Conservation (phyloP, 345 rosid genomes). For the Excoecaria cochinchinensis region DNA sequence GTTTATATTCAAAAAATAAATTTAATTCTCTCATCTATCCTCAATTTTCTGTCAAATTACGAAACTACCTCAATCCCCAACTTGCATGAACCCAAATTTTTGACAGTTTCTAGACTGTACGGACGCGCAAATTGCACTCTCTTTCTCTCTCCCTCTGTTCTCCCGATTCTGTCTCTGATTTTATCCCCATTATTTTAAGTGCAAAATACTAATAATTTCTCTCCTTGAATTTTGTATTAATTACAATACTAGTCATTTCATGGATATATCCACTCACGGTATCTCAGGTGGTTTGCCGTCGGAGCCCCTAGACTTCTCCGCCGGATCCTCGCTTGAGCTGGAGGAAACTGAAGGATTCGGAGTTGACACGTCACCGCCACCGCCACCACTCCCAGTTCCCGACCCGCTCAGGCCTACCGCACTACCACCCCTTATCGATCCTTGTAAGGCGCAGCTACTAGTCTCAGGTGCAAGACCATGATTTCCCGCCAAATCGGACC, state of each 20-base stretch:
- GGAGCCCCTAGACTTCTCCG: conserved; percentile 76
- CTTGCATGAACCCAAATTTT: conserved; percentile 34
- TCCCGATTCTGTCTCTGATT: conserved; percentile 16
- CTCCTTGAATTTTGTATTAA: conserved; percentile 3
- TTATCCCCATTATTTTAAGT: not conserved
- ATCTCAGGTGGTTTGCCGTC: conserved; percentile 68
- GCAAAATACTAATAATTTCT: not conserved
- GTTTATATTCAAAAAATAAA: conserved; percentile 10
- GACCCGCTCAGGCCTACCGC: conserved; percentile 11
- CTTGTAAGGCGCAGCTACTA: conserved; percentile 9
- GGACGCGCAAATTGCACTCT: conserved; percentile 40
- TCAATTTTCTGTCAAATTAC: conserved; percentile 34
- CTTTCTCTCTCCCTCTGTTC: not conserved
- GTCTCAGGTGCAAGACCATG: conserved; percentile 14
- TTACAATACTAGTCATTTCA: not conserved
- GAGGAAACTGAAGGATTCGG: conserved; percentile 72
- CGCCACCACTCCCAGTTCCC: conserved; percentile 1
- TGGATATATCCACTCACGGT: conserved; percentile 64
- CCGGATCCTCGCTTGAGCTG: conserved; percentile 80
- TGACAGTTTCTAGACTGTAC: conserved; percentile 39
- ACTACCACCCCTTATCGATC: conserved; percentile 2
- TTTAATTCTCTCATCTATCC: conserved; percentile 16
- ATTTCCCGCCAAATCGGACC: conserved; percentile 31
- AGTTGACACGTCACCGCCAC: conserved; percentile 44
- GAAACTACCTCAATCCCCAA: conserved; percentile 31